These are phyloP conservation scores for Aspergillus proliferans DNA, from an alignment of 2,329 filamentous ascomycete genomes.

Conservation along the genomic window DNA sequence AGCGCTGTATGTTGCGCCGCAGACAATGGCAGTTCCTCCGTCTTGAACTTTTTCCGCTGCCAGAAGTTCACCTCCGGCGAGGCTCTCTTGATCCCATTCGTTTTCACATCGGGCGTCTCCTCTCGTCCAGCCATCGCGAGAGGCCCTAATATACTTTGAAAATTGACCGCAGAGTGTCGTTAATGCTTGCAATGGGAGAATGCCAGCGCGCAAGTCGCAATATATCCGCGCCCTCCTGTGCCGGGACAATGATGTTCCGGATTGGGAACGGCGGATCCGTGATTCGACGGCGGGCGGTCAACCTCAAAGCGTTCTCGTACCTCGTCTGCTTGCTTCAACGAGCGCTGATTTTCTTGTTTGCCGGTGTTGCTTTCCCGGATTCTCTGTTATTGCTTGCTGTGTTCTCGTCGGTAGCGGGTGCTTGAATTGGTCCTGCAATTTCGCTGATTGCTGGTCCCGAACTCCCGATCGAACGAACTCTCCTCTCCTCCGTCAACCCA, in stretches of 20 bases:
- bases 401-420: background rate
- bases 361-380: conserved; percentile 1
- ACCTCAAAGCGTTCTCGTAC: conserved; percentile 12
- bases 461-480: background rate
- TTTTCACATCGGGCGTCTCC: conserved; percentile 23
- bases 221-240: conserved; percentile 2
- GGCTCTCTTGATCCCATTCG: conserved; percentile 22
- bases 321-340: conserved; percentile 19
- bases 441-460: background rate
- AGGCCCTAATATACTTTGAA: background rate
- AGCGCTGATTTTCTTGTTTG: conserved; percentile 14
- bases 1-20: conserved; percentile 54
- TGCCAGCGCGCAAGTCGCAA: background rate
- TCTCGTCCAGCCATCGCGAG: conserved; percentile 27
- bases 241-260: conserved; percentile 13
- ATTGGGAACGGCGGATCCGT: conserved; percentile 30
- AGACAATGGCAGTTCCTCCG: conserved; percentile 56
- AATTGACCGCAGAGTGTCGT: background rate
- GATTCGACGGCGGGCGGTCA: conserved; percentile 24
- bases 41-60: conserved; percentile 48
- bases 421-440: background rate
- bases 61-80: conserved; percentile 28
- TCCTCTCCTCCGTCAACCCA: conserved; percentile 14
- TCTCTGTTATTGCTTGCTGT: background rate
- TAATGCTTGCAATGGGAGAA: background rate